Evolutionary conservation across 805 yeast species (phyloP), one percentile per base, ranked within the genome.

Genomic region (Candida vaughaniae): DNA sequence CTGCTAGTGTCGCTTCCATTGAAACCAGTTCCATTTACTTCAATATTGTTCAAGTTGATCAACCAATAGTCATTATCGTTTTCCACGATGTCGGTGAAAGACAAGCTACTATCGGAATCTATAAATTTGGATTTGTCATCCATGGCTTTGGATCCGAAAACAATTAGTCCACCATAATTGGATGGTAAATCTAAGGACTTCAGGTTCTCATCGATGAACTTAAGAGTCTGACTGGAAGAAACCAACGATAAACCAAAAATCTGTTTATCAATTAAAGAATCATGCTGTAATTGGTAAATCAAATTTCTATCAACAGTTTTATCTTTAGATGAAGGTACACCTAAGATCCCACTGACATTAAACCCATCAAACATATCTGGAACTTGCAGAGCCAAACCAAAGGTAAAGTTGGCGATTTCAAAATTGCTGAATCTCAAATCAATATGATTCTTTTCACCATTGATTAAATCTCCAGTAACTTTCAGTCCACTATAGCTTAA

Each of bases 291-390:
- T 17, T 60, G 71, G 19, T 66, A 55, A 11, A 75, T 62, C 30
- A 73, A 55, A 48, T 76, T 72, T 29, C 58, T 56, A 29, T 45
- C 44, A 11, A 35, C 38, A 33, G 57, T 45, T 5, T 58, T 53
- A 6, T 68, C 51, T 33, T 67, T 67, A 26, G 58, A 53, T 3
- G 79, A 65, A 3, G 85, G 76, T 18, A 80, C 62, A 2, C 86
- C 86, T 36, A 81, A 50, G 14, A 80, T 71, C 12, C 87, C 87
- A 43, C 77, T 74, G 26, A 79, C 71, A 11, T 71, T 64, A 53
- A 75, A 80, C 12, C 62, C 60, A 3, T 60, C 61, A 43, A 81
- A 80, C 39, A 77, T 66, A 22, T 63, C 66, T 2, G 84, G 85
- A 3, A 75, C 82, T 4, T 56, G 29, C 11, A 56, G 48, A 1